Conservation (phyloP, 2,329 filamentous ascomycete genomes). For the Xylaria sp. region DNA sequence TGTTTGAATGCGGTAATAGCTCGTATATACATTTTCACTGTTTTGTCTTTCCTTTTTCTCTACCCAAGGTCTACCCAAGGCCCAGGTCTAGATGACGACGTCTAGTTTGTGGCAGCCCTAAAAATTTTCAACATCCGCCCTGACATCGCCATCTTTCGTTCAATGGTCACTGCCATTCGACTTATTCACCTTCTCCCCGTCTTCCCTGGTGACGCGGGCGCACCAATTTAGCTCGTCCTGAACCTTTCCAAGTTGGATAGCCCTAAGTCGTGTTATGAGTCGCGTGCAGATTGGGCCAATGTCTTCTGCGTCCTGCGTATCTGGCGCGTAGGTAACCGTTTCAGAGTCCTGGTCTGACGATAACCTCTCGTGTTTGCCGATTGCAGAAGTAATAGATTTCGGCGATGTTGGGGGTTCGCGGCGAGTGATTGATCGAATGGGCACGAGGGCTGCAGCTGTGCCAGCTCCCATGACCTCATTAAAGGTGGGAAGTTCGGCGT, state of each 20-base stretch:
- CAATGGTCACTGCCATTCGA: conserved; percentile 42
- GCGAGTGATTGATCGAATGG: conserved; percentile 89
- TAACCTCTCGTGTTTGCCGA: conserved; percentile 53
- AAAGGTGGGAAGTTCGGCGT: conserved; percentile 65
- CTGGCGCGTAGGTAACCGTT: conserved; percentile 64
- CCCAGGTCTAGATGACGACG: not conserved
- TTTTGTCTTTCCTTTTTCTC: conserved; percentile 18
- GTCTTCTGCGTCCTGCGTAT: conserved; percentile 66
- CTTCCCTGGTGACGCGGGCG: conserved; percentile 57
- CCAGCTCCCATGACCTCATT: conserved; percentile 89
- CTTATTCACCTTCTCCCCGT: conserved; percentile 56
- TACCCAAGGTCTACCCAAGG: conserved; percentile 1
- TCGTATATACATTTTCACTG: conserved; percentile 12
- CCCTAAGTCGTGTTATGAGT: conserved; percentile 81
- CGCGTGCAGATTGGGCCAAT: conserved; percentile 78
- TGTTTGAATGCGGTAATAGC: not conserved
- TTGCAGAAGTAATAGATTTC: conserved; percentile 53
- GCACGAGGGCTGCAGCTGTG: conserved; percentile 90
- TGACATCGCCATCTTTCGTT: conserved; percentile 40
- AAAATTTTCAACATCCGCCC: not conserved
- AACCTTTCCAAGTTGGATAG: conserved; percentile 84
- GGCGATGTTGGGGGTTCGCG: conserved; percentile 55
- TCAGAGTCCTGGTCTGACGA: conserved; percentile 56
- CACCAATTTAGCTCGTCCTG: conserved; percentile 83
- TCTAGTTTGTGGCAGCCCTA: not conserved